Base-by-base conservation (phyloP, 805 yeast species). In the Metahyphopichia silvanorum region DNA sequence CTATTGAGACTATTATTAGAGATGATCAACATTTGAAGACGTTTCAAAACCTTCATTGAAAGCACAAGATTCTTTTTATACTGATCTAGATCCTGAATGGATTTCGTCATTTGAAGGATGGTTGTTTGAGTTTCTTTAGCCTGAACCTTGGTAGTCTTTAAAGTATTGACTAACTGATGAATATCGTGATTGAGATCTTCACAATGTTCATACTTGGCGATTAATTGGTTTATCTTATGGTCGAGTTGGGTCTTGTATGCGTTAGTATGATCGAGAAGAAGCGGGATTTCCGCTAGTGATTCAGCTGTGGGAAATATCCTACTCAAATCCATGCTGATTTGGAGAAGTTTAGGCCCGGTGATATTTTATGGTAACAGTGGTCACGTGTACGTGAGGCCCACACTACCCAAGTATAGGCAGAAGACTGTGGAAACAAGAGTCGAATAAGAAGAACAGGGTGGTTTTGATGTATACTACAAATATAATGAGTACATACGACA, bases 21-120 rank as follows among this genome's bases (percentile, higher is more conserved):
- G 14, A 77, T 79, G 5, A 85, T 71, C 30, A 93, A 67, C 86
- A 89, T 89, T 50, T 88, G 95, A 23, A 93, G 66, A 40, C 96
- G 73, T 48, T 91, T 86, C 44, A 91, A 67, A 22, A 88, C 79
- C 1, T 94, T 86, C 85, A 93, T 86, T 8, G 93, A 77, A 17
- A 78, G 68, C 2, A 87, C 89, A 30, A 93, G 64, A 55, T 93
- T 93, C 51, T 76, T 77, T 63, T 93, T 93, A 21, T 89, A 80
- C 31, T 75, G 76, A 57, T 93, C 98, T 38, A 93, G 67, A 15
- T 71, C 63, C 44, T 86, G 83, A 40, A 93, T 88, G 24, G 81
- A 82, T 4, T 76, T 68, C 0, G 97, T 91, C 75, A 87, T 82
- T 3, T 52, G 57, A 9, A 80, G 67, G 34, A 88, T 86, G 3